Base-by-base conservation (phyloP, 306 rosid genomes). In the Quercus rubra region DNA sequence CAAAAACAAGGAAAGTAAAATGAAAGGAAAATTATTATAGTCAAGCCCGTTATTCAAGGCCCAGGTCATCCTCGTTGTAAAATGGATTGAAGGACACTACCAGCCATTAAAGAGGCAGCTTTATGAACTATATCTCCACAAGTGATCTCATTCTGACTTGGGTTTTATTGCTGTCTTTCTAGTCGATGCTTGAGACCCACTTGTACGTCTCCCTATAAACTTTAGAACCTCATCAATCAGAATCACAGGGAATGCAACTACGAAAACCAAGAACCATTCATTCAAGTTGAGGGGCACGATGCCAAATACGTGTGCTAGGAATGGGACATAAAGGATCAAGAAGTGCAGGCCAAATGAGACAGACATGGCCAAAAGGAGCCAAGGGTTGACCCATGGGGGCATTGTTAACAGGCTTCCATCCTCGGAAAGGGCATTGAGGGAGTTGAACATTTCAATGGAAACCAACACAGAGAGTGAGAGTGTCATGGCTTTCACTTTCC, bases 371-470 rank as follows among this genome's bases (percentile, higher is more conserved):
- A 94, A 59, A 77, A 94, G 97, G 77, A 94, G 99, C 92, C 92
- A 94, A 3, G 99, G 97, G 81, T 94, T 94, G 54, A 92, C 93
- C 99, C 99, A 94, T 4, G 97, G 99, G 35, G 97, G 99, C 99
- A 94, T 94, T 19, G 92, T 78, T 81, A 94, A 52, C 68, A 94
- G 93, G 84, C 99, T 94, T 61, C 97, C 93, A 71, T 94, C 90
- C 78, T 88, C 99, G 0, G 99, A 94, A 17, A 94, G 86, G 41
- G 97, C 97, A 55, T 94, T 94, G 38, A 94, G 95, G 69, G 99
- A 92, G 81, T 92, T 94, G 87, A 94, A 94, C 97, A 94, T 94
- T 89, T 92, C 99, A 6, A 94, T 92, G 81, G 99, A 93, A 7
- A 94, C 99, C 91, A 94, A 79, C 70, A 94, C 97, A 0, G 97